phyloP scores from a whole-genome alignment of 2,329 filamentous ascomycete species.

The Fusarium mangiferae region DNA sequence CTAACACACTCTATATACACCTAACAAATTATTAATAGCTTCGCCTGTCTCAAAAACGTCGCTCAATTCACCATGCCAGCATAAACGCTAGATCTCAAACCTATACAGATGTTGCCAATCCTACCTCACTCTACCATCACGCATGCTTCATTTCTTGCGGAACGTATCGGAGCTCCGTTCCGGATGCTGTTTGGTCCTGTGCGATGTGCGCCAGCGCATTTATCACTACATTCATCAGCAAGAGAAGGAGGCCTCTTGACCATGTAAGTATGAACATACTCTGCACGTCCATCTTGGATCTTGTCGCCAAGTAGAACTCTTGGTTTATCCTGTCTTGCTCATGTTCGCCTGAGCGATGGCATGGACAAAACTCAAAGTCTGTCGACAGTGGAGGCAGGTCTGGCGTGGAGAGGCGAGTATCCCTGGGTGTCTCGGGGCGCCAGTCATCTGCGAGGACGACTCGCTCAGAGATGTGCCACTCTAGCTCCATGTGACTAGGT shows the following conservation, averaged over 20 bases:
- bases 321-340: slow-evolving; percentile 35
- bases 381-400: slow-evolving; percentile 37
- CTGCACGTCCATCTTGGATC: slow-evolving; percentile 39
- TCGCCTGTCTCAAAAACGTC: neutral
- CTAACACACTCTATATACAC: neutral
- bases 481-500: neutral
- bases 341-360: slow-evolving; percentile 4
- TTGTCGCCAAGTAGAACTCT: slow-evolving; percentile 35
- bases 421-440: slow-evolving; percentile 28
- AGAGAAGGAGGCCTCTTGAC: neutral
- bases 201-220: slow-evolving; percentile 36
- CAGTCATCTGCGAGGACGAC: slow-evolving; percentile 12
- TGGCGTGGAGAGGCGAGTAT: slow-evolving; percentile 35
- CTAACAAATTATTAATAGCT: neutral
- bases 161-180: neutral
- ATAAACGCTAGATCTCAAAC: neutral
- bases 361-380: slow-evolving; percentile 41
- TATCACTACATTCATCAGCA: slow-evolving; percentile 33
- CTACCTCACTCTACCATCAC: neutral
- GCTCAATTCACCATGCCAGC: neutral
- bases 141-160: neutral
- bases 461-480: neutral
- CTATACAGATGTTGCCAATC: neutral
- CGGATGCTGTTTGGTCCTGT: neutral
- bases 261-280: slow-evolving; percentile 22